phyloP scores from a whole-genome alignment of 1,284 basidiomycete species.

The Irpex sp. region DNA sequence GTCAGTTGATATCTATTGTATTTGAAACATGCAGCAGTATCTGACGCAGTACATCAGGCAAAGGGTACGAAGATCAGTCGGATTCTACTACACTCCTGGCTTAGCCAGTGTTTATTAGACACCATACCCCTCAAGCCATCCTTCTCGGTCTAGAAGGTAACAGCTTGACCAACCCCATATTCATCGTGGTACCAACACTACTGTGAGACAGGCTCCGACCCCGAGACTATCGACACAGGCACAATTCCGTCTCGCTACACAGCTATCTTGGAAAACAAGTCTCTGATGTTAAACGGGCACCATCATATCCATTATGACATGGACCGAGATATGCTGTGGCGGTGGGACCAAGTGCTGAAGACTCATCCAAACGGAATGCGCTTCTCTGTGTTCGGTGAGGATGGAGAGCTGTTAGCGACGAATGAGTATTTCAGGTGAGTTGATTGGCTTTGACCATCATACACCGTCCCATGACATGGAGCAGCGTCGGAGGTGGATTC shows the following conservation, averaged over 20 bases:
- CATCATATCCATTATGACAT: constrained; percentile 87
- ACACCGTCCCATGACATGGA: neutral
- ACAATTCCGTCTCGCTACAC: constrained; percentile 82
- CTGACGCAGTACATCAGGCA: constrained; percentile 58
- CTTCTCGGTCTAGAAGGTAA: constrained; percentile 90
- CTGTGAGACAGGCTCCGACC: constrained; percentile 68
- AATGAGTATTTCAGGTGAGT: constrained; percentile 90
- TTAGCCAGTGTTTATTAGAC: constrained; percentile 53
- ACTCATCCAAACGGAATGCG: constrained; percentile 93
- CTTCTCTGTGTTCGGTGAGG: constrained; percentile 86
- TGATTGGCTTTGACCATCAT: neutral
- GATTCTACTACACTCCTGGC: constrained; percentile 11
- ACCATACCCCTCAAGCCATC: constrained; percentile 95
- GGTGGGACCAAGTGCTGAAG: constrained; percentile 85
- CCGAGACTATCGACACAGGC: constrained; percentile 88
- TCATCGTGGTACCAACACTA: no score
- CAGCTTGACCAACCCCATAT: constrained; percentile 22
- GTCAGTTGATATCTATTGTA: constrained; percentile 42
- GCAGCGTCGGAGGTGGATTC: constrained; percentile 90
- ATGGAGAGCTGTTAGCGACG: constrained; percentile 91
- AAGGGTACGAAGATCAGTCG: constrained; percentile 62
- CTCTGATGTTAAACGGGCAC: constrained; percentile 78
- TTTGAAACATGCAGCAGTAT: constrained; percentile 3
- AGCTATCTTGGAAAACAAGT: constrained; percentile 71
- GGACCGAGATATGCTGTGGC: constrained; percentile 92